Percentiles rank a stretch among this genome's conserved stretches.
Conservation (phyloP, 2,329 filamentous ascomycete species). For the Claviceps maximensis region DNA sequence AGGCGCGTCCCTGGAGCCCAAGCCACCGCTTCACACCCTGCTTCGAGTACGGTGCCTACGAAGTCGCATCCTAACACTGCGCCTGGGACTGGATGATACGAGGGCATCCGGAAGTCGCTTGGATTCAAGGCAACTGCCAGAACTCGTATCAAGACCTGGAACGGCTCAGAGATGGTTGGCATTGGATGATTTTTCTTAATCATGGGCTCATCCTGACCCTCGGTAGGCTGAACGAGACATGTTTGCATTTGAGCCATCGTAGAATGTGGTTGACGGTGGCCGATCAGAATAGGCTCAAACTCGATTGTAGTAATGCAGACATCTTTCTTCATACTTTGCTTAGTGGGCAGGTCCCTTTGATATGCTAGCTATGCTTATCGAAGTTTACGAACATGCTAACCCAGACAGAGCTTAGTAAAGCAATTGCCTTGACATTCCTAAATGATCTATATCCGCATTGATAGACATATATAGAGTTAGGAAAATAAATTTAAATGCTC, state of each 20-base stretch:
- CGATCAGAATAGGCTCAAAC: neutral
- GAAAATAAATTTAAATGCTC: no score
- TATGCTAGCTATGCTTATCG: no score
- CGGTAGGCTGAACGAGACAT: neutral
- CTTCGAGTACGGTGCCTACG: conserved; percentile 10
- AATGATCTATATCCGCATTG: no score
- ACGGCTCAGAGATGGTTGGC: neutral
- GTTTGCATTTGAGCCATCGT: neutral
- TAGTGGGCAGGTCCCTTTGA: no score
- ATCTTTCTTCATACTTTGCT: no score
- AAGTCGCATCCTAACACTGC: conserved; percentile 13
- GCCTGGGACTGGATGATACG: conserved; percentile 7
- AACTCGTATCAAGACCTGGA: conserved; percentile 9
- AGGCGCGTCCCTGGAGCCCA: neutral
- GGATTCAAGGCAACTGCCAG: conserved; percentile 16
- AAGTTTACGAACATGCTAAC: neutral
- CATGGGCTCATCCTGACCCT: neutral
- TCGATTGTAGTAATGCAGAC: no score
- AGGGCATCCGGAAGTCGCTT: conserved; percentile 16
- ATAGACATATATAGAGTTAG: no score
- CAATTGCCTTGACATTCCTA: no score
- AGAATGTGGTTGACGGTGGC: neutral
- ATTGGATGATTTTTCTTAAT: neutral
- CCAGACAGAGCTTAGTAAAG: neutral
- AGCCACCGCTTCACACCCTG: neutral